phyloP scores from a whole-genome alignment of 2,329 filamentous ascomycete genomes.

The Ophiosphaerella herpotricha region DNA sequence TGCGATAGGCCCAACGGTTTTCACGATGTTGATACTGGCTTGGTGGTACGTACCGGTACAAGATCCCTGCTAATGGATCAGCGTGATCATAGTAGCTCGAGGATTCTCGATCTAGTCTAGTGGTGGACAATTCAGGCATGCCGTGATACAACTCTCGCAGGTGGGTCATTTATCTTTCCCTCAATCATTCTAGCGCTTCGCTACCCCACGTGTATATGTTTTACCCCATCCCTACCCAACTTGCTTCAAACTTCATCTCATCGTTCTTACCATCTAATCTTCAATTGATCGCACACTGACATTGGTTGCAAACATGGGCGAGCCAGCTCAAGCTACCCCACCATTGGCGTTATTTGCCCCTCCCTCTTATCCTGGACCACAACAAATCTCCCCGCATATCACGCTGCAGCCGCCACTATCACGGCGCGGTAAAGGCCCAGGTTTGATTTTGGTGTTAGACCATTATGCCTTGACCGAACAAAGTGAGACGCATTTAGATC shows the following conservation, averaged over 20 bases:
- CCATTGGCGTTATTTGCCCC: slow-evolving; percentile 12
- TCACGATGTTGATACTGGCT: no score
- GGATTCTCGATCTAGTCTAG: slow-evolving; percentile 1
- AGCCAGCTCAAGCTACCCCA: slow-evolving; percentile 10
- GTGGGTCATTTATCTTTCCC: background rate
- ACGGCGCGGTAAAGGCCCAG: slow-evolving; percentile 55
- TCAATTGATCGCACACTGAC: background rate
- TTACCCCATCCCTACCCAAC: slow-evolving; percentile 1
- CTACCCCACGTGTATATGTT: slow-evolving; percentile 8
- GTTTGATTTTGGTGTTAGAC: slow-evolving; percentile 53
- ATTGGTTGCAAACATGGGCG: slow-evolving; percentile 11
- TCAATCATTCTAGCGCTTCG: background rate
- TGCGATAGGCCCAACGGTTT: no score
- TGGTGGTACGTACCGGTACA: no score
- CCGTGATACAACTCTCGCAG: slow-evolving; percentile 7
- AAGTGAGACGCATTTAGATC: slow-evolving; percentile 52
- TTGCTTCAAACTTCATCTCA: background rate
- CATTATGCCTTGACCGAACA: slow-evolving; percentile 32
- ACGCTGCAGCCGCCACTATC: slow-evolving; percentile 54
- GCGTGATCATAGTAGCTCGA: slow-evolving; percentile 3
- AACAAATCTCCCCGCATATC: slow-evolving; percentile 32
- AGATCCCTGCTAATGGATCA: no score
- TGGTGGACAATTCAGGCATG: slow-evolving; percentile 1
- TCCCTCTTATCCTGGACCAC: slow-evolving; percentile 22
- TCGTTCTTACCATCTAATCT: background rate